phyloP scores from a whole-genome alignment of 805 yeast species.

The Schwanniomyces yamadae region DNA sequence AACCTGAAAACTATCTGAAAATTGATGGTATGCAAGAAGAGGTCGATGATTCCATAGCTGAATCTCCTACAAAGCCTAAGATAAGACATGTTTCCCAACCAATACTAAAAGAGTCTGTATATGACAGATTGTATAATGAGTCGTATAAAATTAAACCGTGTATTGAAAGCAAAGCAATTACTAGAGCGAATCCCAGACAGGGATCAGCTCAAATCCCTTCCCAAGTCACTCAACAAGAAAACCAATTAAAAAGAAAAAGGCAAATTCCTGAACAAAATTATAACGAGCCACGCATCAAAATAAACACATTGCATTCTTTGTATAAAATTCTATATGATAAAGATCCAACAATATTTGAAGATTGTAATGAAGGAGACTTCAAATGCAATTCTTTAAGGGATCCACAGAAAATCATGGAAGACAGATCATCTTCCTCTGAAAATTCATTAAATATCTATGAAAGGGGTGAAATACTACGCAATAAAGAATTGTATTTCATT shows the following conservation, averaged over 20 bases:
- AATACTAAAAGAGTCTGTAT: neutral
- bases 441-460: constrained; percentile 50
- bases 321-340: constrained; percentile 20
- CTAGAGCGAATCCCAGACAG: neutral
- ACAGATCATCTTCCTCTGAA: constrained; percentile 1
- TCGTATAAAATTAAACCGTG: constrained; percentile 1
- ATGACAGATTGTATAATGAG: neutral
- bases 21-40: neutral
- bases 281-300: constrained; percentile 8
- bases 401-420: constrained; percentile 4
- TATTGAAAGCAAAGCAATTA: constrained; percentile 1
- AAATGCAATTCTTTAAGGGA: constrained; percentile 1
- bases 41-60: neutral
- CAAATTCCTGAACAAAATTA: neutral
- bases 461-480: constrained; percentile 56
- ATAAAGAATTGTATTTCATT: constrained; percentile 48
- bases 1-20: too few species aligned
- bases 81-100: constrained; percentile 4
- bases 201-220: neutral
- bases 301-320: constrained; percentile 16
- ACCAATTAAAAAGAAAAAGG: constrained; percentile 1
- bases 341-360: constrained; percentile 28
- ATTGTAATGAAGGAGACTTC: constrained; percentile 1
- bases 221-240: neutral
- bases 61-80: constrained; percentile 7